Evolutionary conservation across 2,329 filamentous ascomycete species (phyloP), one percentile per base, ranked within the genome.

Genomic region (Paracoccidioides lutzii): DNA sequence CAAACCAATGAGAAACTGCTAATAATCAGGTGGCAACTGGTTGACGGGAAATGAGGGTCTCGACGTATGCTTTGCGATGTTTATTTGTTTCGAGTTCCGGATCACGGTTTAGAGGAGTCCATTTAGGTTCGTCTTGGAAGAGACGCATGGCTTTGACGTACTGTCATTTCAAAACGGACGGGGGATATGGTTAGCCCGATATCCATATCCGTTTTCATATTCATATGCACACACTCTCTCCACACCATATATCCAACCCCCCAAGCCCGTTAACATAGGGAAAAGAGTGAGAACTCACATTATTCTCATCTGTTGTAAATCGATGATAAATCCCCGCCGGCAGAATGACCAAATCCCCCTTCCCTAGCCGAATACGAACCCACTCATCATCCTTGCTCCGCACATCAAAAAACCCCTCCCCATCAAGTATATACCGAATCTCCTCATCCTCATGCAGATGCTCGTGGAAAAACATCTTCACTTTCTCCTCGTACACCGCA

Each of bases 371-470:
- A 59, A 98, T 90, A 57, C 93, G 78, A 57, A 98, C 82, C 93
- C 93, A 98, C 61, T 87, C 82, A 66, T 97, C 91, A 22, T 80
- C 81, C 70, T 86, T 77, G 66, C 82, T 85, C 51, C 93, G 78
- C 3, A 98, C 90, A 72, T 98, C 93, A 68, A 98, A 98, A 71
- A 87, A 98, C 0, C 93, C 93, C 55, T 81, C 80, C 0, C 93
- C 93, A 59, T 85, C 90, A 37, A 89, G 78, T 62, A 98, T 90
- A 67, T 96, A 98, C 50, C 93, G 79, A 62, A 98, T 98, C 78
- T 98, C 93, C 75, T 98, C 93, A 64, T 98, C 93, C 75, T 98
- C 93, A 69, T 98, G 93, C 65, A 98, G 72, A 71, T 98, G 93
- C 78, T 98, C 93, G 64, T 87, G 71, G 76, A 97, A 98, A 76